Conservation (phyloP, 176 grass and related monocot species). For the Raddia guianensis region DNA sequence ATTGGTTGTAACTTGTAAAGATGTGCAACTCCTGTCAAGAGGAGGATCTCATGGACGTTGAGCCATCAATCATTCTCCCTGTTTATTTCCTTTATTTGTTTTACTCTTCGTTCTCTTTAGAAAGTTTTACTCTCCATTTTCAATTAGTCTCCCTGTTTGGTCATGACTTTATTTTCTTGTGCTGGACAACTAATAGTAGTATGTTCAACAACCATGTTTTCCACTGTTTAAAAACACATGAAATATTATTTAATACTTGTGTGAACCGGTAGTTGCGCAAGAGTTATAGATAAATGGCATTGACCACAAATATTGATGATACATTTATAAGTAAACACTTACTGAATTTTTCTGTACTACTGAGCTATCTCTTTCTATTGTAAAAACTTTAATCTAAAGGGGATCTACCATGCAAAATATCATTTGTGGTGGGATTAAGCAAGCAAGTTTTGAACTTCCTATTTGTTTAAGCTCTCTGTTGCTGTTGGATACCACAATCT, state of each 20-base stretch:
- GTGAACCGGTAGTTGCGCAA: too few species aligned
- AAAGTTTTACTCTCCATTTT: too few species aligned
- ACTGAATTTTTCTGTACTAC: neutral
- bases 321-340: neutral
- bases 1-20: neutral
- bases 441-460: slow-evolving; percentile 4
- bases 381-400: slow-evolving; percentile 13
- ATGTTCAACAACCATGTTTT: neutral
- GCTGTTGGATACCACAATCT: neutral
- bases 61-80: neutral
- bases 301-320: slow-evolving; percentile 3
- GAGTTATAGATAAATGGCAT: slow-evolving; percentile 32
- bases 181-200: slow-evolving; percentile 3
- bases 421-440: slow-evolving; percentile 7
- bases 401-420: neutral
- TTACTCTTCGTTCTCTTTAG: neutral
- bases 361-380: slow-evolving; percentile 9
- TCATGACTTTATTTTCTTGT: slow-evolving; percentile 24
- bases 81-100: neutral
- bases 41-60: slow-evolving; percentile 2
- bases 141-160: slow-evolving; percentile 4
- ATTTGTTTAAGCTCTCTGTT: slow-evolving; percentile 7
- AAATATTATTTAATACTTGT: too few species aligned
- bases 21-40: neutral
- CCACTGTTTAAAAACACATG: neutral